Base-by-base conservation (phyloP, 2,329 filamentous ascomycete genomes). In the Aspergillus tamarii region DNA sequence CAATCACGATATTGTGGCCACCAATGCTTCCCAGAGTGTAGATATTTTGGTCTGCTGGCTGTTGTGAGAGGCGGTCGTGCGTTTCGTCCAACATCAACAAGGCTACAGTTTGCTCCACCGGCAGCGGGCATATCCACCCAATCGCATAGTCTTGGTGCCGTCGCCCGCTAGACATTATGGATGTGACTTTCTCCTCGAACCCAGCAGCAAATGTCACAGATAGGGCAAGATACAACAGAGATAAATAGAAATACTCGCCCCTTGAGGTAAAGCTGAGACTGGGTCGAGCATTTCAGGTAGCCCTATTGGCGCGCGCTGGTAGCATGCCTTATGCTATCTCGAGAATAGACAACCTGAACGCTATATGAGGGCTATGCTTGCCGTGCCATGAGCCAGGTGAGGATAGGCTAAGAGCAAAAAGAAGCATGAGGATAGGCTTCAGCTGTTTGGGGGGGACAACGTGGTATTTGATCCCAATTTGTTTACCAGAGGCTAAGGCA, bases 1-100 rank as follows among this genome's bases (percentile, higher is more conserved):
- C 69, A 36, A 72, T 67, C 5, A 71, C 68, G 21, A 71, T 43
- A 30, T 68, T 68, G 56, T 69, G 69, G n/a, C 41, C 64, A 34
- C 28, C 39, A 57, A 67, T 69, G 16, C 64, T 66, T 28, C 67
- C 66, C 21, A 69, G 63, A 10, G 28, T 60, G 52, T 70, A 70
- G 21, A 63, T 43, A 45, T 68, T 68, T 2, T 57, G 45, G 41
- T 70, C 69, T 4, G 39, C 56, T 3, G 34, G 14, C 21, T 45
- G 58, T 43, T 66, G 56, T 6, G 67, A 53, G 23, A 68, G 62
- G 55, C 5, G 16, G 28, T 57, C 28, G 41, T 70, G 67, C 36
- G 58, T 52, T 30, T 68, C 63, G 43, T 70, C 67, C 32, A 70
- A 36, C 64, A 70, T 69, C 46, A 60, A 60, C 54, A 71, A 61